phyloP scores from a whole-genome alignment of 2,329 filamentous ascomycete genomes.

The Camillea tinctor region DNA sequence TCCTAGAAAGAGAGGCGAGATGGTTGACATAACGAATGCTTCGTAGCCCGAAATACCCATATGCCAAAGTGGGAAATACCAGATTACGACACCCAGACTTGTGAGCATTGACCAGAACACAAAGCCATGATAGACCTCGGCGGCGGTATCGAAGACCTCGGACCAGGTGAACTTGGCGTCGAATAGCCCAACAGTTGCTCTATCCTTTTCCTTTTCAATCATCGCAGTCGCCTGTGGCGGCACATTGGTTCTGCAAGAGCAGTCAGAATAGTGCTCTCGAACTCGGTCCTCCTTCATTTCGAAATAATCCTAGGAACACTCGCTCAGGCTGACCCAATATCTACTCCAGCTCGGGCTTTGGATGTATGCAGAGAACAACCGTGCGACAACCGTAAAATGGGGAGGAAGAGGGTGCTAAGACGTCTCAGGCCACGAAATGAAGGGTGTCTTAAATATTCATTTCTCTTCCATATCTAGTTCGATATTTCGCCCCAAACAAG shows the following conservation, averaged over 20 bases:
- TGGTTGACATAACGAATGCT: slow-evolving; percentile 77
- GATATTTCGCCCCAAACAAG: background rate
- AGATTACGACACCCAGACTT: slow-evolving; percentile 82
- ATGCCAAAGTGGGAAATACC: slow-evolving; percentile 98
- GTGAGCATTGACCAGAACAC: slow-evolving; percentile 96
- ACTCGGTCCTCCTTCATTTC: background rate
- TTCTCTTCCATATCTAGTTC: background rate
- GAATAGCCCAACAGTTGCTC: slow-evolving; percentile 68
- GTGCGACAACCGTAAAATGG: background rate
- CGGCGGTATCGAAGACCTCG: slow-evolving; percentile 74
- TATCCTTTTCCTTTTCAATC: slow-evolving; percentile 76
- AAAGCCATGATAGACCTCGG: slow-evolving; percentile 92
- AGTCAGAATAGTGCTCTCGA: slow-evolving; percentile 24
- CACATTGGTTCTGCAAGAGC: slow-evolving; percentile 43
- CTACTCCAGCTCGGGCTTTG: background rate
- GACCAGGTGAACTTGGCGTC: slow-evolving; percentile 69
- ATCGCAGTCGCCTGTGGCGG: slow-evolving; percentile 48
- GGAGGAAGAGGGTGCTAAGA: too few relatives aligned
- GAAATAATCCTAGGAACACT: slow-evolving; percentile 18
- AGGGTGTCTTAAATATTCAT: background rate
- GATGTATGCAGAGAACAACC: background rate
- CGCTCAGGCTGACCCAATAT: slow-evolving; percentile 22
- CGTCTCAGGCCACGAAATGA: background rate
- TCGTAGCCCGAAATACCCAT: slow-evolving; percentile 99
- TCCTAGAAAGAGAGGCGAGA: slow-evolving; percentile 77